Percentiles rank a stretch among this genome's conserved stretches.
phyloP scores from a whole-genome alignment of 208 protist genomes.

The Herpetomonas samuelpessoai region DNA sequence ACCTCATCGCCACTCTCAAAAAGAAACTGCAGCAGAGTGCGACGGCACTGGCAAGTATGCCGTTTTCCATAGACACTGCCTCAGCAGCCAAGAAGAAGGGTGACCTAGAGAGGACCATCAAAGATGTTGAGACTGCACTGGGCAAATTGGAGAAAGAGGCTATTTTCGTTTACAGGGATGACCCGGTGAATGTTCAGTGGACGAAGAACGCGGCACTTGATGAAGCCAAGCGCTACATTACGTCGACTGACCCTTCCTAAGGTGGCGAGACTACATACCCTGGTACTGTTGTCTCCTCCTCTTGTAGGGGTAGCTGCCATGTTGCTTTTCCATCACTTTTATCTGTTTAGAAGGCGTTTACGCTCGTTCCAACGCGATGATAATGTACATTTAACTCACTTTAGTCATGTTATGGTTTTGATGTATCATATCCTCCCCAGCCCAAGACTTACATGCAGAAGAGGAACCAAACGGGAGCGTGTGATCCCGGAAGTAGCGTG shows the following conservation, averaged over 20 bases:
- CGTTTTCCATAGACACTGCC: constrained; percentile 82
- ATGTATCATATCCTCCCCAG: too few species aligned
- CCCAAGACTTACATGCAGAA: too few species aligned
- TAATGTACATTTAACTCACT: too few species aligned
- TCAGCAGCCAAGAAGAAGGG: constrained; percentile 49
- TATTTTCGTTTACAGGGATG: constrained; percentile 88
- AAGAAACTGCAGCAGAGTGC: constrained; percentile 59
- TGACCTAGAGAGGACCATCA: constrained; percentile 69
- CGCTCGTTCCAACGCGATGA: too few species aligned
- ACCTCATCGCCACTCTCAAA: constrained; percentile 68
- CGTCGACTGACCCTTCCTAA: background rate
- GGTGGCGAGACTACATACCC: too few species aligned
- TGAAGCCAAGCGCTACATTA: constrained; percentile 53
- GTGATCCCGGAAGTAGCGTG: too few species aligned
- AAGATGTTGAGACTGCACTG: constrained; percentile 75
- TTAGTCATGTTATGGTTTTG: too few species aligned
- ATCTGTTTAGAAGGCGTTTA: too few species aligned
- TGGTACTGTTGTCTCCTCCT: too few species aligned
- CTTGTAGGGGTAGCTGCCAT: too few species aligned
- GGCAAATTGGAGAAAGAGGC: constrained; percentile 82
- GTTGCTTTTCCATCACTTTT: too few species aligned
- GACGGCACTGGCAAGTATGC: constrained; percentile 74
- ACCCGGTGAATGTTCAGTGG: constrained; percentile 70
- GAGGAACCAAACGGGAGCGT: too few species aligned
- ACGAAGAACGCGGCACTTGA: constrained; percentile 73